These are phyloP conservation scores for Cicer bijugum DNA, from an alignment of 306 rosid genomes.

Conservation along the genomic window DNA sequence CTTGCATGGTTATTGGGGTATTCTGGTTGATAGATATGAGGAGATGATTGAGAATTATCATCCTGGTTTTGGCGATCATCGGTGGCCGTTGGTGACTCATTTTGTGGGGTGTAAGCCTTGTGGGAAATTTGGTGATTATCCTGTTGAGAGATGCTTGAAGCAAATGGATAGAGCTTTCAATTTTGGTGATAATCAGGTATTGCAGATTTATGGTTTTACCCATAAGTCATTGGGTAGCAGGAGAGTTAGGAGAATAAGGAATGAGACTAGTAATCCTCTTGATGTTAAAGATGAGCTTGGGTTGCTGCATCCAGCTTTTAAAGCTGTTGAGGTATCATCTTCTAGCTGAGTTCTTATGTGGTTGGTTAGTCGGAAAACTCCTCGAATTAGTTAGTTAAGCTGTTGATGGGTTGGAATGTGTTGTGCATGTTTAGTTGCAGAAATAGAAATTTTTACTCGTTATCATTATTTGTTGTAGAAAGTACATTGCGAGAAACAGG, in stretches of 20 bases:
- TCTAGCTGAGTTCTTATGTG: conserved; percentile 28
- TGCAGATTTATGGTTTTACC: conserved; percentile 81
- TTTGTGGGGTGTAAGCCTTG: conserved; percentile 97
- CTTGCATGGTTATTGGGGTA: conserved; percentile 90
- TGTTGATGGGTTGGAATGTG: conserved; percentile 5
- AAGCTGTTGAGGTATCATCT: conserved; percentile 64
- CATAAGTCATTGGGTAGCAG: conserved; percentile 70
- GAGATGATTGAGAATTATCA: conserved; percentile 76
- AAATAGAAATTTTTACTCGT: conserved; percentile 41
- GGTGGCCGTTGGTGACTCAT: conserved; percentile 95
- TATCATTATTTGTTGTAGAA: conserved; percentile 1
- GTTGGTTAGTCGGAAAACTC: no score
- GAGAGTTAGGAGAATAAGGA: conserved; percentile 71
- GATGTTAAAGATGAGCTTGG: conserved; percentile 77
- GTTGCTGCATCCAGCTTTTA: conserved; percentile 77
- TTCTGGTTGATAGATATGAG: conserved; percentile 82
- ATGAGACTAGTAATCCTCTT: conserved; percentile 71
- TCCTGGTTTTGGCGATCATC: conserved; percentile 84
- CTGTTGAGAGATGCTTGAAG: conserved; percentile 81
- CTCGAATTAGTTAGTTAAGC: no score
- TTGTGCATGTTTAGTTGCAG: conserved; percentile 40
- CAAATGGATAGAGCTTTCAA: conserved; percentile 91
- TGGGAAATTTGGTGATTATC: conserved; percentile 88
- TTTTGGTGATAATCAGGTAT: conserved; percentile 85
- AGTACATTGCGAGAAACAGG: conserved; percentile 12